Percentiles rank a stretch among this genome's conserved stretches.
Evolutionary conservation across 805 yeast genomes (phyloP).

Genomic region (Ogataea salicorniae): DNA sequence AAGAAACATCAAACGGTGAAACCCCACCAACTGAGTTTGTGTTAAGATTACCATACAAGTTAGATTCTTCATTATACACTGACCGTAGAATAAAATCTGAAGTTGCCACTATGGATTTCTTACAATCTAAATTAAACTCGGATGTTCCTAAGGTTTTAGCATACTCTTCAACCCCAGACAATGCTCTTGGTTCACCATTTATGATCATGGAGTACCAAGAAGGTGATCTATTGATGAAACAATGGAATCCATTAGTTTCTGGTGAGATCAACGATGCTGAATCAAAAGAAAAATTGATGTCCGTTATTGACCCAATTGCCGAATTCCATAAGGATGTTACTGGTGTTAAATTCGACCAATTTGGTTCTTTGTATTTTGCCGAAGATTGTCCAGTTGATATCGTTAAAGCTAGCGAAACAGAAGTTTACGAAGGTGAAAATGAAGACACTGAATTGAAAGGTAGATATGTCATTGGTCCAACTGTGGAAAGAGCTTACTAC

Average conservation of each 20-base stretch:
- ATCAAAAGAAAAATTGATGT: slow-evolving; percentile 44
- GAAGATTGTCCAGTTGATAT: slow-evolving; percentile 49
- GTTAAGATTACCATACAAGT: slow-evolving; percentile 80
- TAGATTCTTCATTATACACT: slow-evolving; percentile 61
- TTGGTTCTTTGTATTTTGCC: slow-evolving; percentile 78
- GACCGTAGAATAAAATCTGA: slow-evolving; percentile 75
- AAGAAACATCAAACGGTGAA: slow-evolving; percentile 20
- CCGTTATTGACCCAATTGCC: slow-evolving; percentile 68
- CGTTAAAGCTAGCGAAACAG: slow-evolving; percentile 9
- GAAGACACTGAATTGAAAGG: slow-evolving; percentile 43
- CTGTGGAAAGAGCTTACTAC: slow-evolving; percentile 73
- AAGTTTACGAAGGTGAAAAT: slow-evolving; percentile 58
- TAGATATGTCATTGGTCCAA: slow-evolving; percentile 91
- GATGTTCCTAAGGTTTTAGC: slow-evolving; percentile 71
- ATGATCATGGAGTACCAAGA: slow-evolving; percentile 74
- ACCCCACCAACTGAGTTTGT: slow-evolving; percentile 48
- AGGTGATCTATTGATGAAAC: slow-evolving; percentile 79
- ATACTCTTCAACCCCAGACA: slow-evolving; percentile 56
- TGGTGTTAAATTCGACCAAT: slow-evolving; percentile 57
- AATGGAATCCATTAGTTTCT: slow-evolving; percentile 79
- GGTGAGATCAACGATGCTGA: slow-evolving; percentile 49
- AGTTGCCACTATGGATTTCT: slow-evolving; percentile 90
- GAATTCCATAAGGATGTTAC: slow-evolving; percentile 34
- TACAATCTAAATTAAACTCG: slow-evolving; percentile 55
- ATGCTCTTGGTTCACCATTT: slow-evolving; percentile 68